Evolutionary conservation across 352 stramenopile genomes (phyloP), one percentile per base, ranked within the genome.

Genomic region (Globisporangium radiosum): DNA sequence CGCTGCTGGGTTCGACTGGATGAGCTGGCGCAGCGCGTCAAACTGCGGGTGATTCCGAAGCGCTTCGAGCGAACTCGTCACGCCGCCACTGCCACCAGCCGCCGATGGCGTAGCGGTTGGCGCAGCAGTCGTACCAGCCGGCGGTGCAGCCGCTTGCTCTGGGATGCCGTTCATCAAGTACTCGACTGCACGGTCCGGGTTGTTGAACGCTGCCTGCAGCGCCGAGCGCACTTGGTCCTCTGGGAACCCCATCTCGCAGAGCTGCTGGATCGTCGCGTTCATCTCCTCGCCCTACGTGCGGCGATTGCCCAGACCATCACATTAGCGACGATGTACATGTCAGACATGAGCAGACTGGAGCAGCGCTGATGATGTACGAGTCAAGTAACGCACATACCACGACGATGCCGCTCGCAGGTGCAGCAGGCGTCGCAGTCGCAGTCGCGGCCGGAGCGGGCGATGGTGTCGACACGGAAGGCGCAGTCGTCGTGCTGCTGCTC

Each of bases 121-220:
- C 25, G 77, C 62, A 25, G 19, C 19, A 25, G 19, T 25, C 19
- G 19, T 25, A 25, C 19, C 19, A 25, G 19, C 19, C 9, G 69
- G 43, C 5, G 72, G 61, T 1, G 74, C 70, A 7, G 60, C 44
- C 40, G 68, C 64, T 38, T 82, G 73, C 44, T 90, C 73, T 17
- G 87, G 84, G 51, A 95, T 94, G 39, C 85, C 81, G 44, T 87
- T 93, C 85, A 95, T 94, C 59, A 96, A 57, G 62, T 96, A 96
- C 65, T 96, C 83, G 38, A 95, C 84, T 0, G 87, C 88, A 25
- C 88, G 85, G 47, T 94, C 80, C 4, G 81, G 62, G 78, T 96
- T 93, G 73, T 92, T 91, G 62, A 92, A 96, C 7, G 88, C 88
- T 2, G 87, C 87, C 47, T 81, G 73, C 37, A 96, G 65, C 1